Evolutionary conservation across 2,329 filamentous ascomycete genomes (phyloP).

Genomic region (Calonectria fujianensis): DNA sequence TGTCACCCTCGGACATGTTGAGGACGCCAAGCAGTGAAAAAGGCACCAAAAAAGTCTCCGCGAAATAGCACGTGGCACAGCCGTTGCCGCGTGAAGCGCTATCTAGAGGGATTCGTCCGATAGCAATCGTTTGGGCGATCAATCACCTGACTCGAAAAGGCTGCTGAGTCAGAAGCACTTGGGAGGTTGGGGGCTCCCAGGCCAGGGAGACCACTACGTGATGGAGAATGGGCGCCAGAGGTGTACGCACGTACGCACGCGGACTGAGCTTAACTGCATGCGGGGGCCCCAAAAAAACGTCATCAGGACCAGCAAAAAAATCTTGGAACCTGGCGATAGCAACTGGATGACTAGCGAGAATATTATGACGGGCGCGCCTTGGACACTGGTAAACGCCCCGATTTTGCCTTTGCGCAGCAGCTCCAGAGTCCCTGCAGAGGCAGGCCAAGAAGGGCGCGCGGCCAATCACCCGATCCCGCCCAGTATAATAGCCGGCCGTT

Average conservation of each 20-base stretch:
- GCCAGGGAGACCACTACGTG: not conserved
- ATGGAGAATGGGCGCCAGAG: slow-evolving; percentile 5
- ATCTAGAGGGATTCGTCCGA: slow-evolving; percentile 5
- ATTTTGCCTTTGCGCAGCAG: slow-evolving; percentile 6
- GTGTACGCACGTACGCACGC: slow-evolving; percentile 27
- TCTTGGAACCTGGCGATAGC: not conserved
- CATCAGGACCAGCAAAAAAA: slow-evolving; percentile 12
- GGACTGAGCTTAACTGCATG: slow-evolving; percentile 25
- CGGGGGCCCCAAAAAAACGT: slow-evolving; percentile 16
- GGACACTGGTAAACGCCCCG: not conserved
- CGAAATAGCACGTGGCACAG: not conserved
- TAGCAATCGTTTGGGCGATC: not conserved
- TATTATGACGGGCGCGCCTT: slow-evolving; percentile 3
- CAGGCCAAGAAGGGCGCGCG: slow-evolving; percentile 10
- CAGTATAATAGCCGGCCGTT: slow-evolving; percentile 30
- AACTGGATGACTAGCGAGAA: not conserved
- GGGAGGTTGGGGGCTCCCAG: not conserved
- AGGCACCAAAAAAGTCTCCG: not conserved
- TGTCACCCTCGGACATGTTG: not conserved
- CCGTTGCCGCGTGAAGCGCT: not conserved
- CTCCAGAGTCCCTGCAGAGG: slow-evolving; percentile 11
- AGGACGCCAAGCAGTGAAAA: not conserved
- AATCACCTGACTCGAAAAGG: slow-evolving; percentile 9
- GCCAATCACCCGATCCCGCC: slow-evolving; percentile 17
- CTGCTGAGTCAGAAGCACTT: slow-evolving; percentile 1